Conservation (phyloP, 1,284 basidiomycete species). For the Puccinia novopanici region DNA sequence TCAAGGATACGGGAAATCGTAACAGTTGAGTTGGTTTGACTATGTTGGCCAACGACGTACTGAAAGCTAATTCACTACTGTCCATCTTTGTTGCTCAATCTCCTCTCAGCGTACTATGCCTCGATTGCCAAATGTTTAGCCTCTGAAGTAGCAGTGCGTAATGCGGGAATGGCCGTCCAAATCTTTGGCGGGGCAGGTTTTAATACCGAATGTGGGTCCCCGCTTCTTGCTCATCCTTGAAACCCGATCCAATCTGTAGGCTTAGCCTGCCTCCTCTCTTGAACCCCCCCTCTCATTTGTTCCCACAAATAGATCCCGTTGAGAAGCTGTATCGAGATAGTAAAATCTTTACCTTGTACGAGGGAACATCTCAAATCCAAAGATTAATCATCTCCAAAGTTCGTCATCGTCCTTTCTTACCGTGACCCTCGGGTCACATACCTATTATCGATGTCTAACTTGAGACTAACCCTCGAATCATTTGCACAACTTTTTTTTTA, state of each 20-base stretch:
- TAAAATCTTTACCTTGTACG: slow-evolving; percentile 62
- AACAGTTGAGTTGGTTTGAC: slow-evolving; percentile 60
- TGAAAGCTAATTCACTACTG: no score
- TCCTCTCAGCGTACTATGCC: slow-evolving; percentile 62
- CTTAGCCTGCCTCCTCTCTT: no score
- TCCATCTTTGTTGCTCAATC: neutral
- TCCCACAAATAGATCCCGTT: slow-evolving; percentile 38
- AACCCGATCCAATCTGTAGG: no score
- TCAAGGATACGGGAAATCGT: slow-evolving; percentile 63
- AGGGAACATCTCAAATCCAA: slow-evolving; percentile 61
- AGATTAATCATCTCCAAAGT: slow-evolving; percentile 59
- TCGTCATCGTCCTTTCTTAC: neutral
- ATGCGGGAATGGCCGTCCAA: slow-evolving; percentile 63
- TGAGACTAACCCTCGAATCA: neutral
- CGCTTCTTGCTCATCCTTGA: no score
- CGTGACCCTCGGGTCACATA: no score
- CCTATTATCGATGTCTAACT: neutral
- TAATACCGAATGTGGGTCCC: slow-evolving; percentile 54
- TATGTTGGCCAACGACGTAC: no score
- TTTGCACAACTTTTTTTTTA: neutral
- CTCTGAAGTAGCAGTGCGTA: slow-evolving; percentile 61
- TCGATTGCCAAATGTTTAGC: slow-evolving; percentile 65
- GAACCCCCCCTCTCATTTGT: neutral
- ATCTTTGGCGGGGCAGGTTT: slow-evolving; percentile 58
- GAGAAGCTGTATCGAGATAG: slow-evolving; percentile 57